Conservation (phyloP, 805 yeast genomes). For the Millerago galiae region DNA sequence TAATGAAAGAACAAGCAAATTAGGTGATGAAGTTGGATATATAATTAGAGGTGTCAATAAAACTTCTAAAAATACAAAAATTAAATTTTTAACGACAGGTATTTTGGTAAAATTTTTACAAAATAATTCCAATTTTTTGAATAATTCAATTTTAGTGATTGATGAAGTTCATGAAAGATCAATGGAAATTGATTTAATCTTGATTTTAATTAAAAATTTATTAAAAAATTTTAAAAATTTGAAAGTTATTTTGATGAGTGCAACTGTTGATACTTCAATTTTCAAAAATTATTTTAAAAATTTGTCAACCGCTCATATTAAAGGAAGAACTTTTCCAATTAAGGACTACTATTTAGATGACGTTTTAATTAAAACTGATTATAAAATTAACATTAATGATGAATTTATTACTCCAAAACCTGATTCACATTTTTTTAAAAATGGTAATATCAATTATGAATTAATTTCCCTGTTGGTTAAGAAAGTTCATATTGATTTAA, state of each 20-base stretch:
- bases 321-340: slow-evolving; percentile 93
- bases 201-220: slow-evolving; percentile 67
- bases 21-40: slow-evolving; percentile 82
- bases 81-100: slow-evolving; percentile 92
- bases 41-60: slow-evolving; percentile 86
- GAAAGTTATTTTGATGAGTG: slow-evolving; percentile 83
- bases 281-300: slow-evolving; percentile 61
- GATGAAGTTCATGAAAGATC: slow-evolving; percentile 98
- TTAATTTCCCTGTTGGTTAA: slow-evolving; percentile 52
- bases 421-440: slow-evolving; percentile 56
- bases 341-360: slow-evolving; percentile 67
- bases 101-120: slow-evolving; percentile 83
- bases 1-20: slow-evolving; percentile 55
- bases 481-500: slow-evolving; percentile 45
- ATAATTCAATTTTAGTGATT: slow-evolving; percentile 60
- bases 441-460: slow-evolving; percentile 70
- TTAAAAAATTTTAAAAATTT: slow-evolving; percentile 40
- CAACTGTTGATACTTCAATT: slow-evolving; percentile 71
- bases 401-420: slow-evolving; percentile 50
- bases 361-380: slow-evolving; percentile 51
- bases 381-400: slow-evolving; percentile 38
- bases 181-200: slow-evolving; percentile 78
- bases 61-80: slow-evolving; percentile 51
- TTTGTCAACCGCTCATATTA: slow-evolving; percentile 70
- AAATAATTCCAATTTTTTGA: slow-evolving; percentile 36